Base-by-base conservation (phyloP, 2,329 filamentous ascomycete genomes). In the Verticillium klebahnii region DNA sequence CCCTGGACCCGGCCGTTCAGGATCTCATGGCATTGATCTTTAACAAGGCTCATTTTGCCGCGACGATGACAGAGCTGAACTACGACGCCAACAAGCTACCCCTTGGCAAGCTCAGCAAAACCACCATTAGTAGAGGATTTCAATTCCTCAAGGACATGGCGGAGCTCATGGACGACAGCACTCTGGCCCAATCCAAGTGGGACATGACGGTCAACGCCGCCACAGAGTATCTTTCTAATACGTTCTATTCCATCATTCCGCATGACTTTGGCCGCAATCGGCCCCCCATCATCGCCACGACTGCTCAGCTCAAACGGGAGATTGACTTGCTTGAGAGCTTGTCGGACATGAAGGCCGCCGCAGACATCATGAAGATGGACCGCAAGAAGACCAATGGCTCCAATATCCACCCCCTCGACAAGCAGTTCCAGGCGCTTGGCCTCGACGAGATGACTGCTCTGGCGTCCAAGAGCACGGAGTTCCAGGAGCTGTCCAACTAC, bases 301-400 rank as follows among this genome's bases (percentile, higher is more conserved):
- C 83, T 23, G 66, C 67, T 1, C 74, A 82, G 66, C 82, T 96
- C 68, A 92, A 93, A 76, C 83, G 77, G 68, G 92, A 96, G 75
- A 84, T 94, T 67, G 89, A 91, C 55, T 82, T 96, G 66, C 83
- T 96, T 1, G 91, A 96, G 69, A 90, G 87, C 64, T 78, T 96
- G 71, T 89, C 87, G 2, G 91, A 95, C 69, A 94, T 96, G 90
- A 93, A 93, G 74, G 89, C 91, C 63, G 88, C 91, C 1, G 85
- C 87, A 25, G 83, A 88, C 31, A 89, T 96, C 70, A 89, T 96
- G 83, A 93, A 91, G 74, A 77, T 81, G 4, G 83, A 86, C 40
- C 75, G 72, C 55, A 78, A 80, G 64, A 60, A 31, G 11, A 29
- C 56, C 8, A 75, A 76, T 45, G 76, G 83, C 32, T 78, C 82